A percentile compares a stretch with the other conserved stretches of the same genome.
phyloP scores from a whole-genome alignment of 1,139 yeast species.

The Zygoascus sp. region DNA sequence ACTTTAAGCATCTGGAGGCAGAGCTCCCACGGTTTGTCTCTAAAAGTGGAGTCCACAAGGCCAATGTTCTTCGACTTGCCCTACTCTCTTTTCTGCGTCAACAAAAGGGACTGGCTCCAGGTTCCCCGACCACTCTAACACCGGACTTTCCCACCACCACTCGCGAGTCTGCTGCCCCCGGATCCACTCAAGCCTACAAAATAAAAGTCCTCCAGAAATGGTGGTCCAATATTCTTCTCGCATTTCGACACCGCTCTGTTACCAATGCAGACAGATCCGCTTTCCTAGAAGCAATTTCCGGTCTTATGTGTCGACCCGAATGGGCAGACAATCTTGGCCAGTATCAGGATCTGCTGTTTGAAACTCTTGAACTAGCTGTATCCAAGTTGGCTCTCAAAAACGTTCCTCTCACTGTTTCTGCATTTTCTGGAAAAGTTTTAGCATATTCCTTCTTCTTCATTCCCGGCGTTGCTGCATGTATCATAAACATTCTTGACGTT shows the following conservation, averaged over 20 bases:
- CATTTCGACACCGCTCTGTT: conserved; percentile 36
- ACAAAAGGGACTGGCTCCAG: conserved; percentile 23
- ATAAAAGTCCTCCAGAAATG: conserved; percentile 48
- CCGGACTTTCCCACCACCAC: conserved; percentile 29
- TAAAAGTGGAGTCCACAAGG: conserved; percentile 51
- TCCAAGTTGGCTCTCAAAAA: conserved; percentile 48
- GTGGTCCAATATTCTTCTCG: conserved; percentile 59
- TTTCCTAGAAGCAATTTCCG: conserved; percentile 66
- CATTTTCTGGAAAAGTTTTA: conserved; percentile 76
- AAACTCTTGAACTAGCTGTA: conserved; percentile 56
- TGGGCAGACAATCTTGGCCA: conserved; percentile 42
- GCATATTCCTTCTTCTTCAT: conserved; percentile 61
- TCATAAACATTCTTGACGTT: conserved; percentile 58
- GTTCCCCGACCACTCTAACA: conserved; percentile 27
- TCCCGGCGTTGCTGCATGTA: conserved; percentile 57
- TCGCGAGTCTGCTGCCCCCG: conserved; percentile 11
- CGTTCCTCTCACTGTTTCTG: conserved; percentile 56
- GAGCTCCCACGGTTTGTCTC: conserved; percentile 34
- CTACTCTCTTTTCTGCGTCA: conserved; percentile 61
- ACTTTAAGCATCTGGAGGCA: conserved; percentile 26
- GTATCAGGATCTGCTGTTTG: conserved; percentile 36
- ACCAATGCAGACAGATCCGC: conserved; percentile 59
- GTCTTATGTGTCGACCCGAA: conserved; percentile 59
- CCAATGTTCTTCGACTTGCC: conserved; percentile 62
- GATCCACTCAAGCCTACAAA: conserved; percentile 21